Evolutionary conservation across 441 rosid species (phyloP).

Genomic region (Arabidopsis lyrata): DNA sequence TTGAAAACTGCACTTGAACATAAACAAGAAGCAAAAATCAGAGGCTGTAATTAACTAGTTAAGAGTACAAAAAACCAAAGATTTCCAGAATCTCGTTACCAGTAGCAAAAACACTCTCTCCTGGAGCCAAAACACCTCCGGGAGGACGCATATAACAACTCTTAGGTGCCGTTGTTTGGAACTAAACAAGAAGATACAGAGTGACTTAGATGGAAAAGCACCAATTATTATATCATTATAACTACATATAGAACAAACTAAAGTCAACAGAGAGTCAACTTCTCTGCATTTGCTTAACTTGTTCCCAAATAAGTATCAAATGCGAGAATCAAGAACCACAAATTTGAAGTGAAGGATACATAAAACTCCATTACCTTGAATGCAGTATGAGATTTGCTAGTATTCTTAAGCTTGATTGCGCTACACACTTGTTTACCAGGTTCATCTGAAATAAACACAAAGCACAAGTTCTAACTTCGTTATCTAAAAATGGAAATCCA

Average conservation of each 20-base stretch:
- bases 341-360: neutral
- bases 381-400: slow-evolving; percentile 76
- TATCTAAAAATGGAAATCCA: no score
- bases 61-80: slow-evolving; percentile 1
- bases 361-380: slow-evolving; percentile 57
- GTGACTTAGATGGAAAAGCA: neutral
- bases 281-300: neutral
- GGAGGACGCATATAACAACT: slow-evolving; percentile 88
- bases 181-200: slow-evolving; percentile 46
- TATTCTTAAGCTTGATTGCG: slow-evolving; percentile 68
- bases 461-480: no score
- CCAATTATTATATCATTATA: neutral
- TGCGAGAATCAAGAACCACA: no score
- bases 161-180: slow-evolving; percentile 83
- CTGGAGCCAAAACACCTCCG: slow-evolving; percentile 77
- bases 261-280: slow-evolving; percentile 18
- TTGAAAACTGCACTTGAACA: slow-evolving; percentile 58
- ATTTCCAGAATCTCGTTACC: slow-evolving; percentile 49
- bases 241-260: no score
- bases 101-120: slow-evolving; percentile 69
- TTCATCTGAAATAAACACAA: slow-evolving; percentile 53
- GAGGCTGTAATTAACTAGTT: slow-evolving; percentile 11
- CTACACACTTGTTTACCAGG: slow-evolving; percentile 79
- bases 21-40: slow-evolving; percentile 12
- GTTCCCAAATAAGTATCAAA: neutral